Evolutionary conservation across 306 rosid genomes (phyloP), one percentile per base, ranked within the genome.

Genomic region (Castanea sativa): DNA sequence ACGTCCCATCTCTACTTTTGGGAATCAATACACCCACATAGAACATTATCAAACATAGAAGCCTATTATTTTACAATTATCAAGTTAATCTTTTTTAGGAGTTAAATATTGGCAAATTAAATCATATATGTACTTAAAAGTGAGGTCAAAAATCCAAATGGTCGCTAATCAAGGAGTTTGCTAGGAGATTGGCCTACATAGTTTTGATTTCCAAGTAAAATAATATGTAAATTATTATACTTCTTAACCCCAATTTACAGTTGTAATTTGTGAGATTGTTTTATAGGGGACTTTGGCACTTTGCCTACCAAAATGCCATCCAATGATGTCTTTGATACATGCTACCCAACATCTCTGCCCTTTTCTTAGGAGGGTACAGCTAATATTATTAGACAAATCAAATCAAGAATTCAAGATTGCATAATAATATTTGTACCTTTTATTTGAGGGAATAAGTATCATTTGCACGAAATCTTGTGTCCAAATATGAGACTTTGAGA

Each of bases 291-390:
- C 38, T 68, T 35, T 65, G 13, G 43, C 18, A 18, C 21, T 3
- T 35, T n/a, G 72, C 52, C 53, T 33, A 10, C 52, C 43, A 18
- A 68, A 35, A 35, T 18, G 25, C 38, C 71, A 43, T 61, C 79
- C 71, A 43, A 27, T 38, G 8, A 25, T 45, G 38, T 53, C 51
- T 20, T 61, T 21, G 57, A 61, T 38, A 29, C 71, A 29, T 61
- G 72, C 53, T 38, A 75, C 55, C 71, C 71, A 25, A 68, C 16
- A 61, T 61, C n/a, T 1, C 14, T 15, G 4, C 55, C 38, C 19
- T 29, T 75, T 60, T 43, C 52, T 35, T 35, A 23, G 52, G 72
- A 75, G 79, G 72, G 70, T 20, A 61, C 71, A 61, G 79, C 45
- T 45, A 30, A 61, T 75, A 14, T 20, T 57, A 38, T 20, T 57